Evolutionary conservation across 441 rosid genomes (phyloP), one percentile per base, ranked within the genome.

Genomic region (Adansonia grandidieri): DNA sequence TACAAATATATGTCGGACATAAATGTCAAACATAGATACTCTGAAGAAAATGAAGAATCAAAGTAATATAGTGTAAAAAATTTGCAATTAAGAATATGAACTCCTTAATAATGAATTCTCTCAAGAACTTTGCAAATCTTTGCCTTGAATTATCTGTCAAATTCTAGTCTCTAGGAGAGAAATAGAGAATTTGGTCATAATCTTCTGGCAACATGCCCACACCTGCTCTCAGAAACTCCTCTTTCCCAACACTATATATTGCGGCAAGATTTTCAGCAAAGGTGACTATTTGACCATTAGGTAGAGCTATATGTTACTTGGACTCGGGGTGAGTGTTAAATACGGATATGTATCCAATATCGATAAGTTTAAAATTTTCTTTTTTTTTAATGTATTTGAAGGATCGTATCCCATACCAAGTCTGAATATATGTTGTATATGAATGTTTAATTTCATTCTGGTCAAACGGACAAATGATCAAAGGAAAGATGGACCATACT

Each of bases 401-500:
- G n/a, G 54, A 50, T 50, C 14, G 54, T 50, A 15, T 15, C 14
- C n/a, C 14, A 13, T 10, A 1, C 54, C n/a, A 50, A 10, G 54
- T 11, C 54, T 11, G 54, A 50, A 50, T 50, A 50, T 50, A 5
- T 50, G 54, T 50, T 50, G 54, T 10, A 50, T 50, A 50, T 15
- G 6, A 5, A 17, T 56, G 61, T 56, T 22, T 47, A 45, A 40
- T 13, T 69, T 57, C 13, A 45, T n/a, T 58, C 54, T 14, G 5
- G 60, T 40, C 1, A 50, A 15, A 32, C 37, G 37, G 37, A 32
- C 37, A 32, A 32, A 32, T 32, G 37, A 32, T 32, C 37, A 32
- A 50, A 15, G 32, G 73, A 65, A 3, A 78, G 14, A 76, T 74
- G n/a, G 20, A 67, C 37, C 83, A 81, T 89, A 91, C 93, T 91